These are phyloP conservation scores for Salix suchowensis DNA, from an alignment of 345 rosid genomes.

Conservation along the genomic window DNA sequence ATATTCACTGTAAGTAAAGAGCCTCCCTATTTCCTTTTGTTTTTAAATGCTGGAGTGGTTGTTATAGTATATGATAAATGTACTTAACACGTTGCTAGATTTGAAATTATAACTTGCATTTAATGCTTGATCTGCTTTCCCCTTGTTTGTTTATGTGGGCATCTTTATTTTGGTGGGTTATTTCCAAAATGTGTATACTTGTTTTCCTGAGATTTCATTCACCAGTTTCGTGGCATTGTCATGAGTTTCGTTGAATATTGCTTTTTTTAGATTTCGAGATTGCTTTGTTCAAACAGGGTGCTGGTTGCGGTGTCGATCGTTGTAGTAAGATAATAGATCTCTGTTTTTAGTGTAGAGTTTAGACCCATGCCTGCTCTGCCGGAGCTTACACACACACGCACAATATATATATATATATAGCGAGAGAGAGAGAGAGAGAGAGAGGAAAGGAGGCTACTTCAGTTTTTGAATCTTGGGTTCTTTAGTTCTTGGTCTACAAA, in stretches of 20 bases:
- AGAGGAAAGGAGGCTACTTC: background rate
- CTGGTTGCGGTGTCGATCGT: background rate
- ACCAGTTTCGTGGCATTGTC: constrained; percentile 5
- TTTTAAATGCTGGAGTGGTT: too few relatives aligned
- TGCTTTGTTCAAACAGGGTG: background rate
- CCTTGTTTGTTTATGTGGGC: background rate
- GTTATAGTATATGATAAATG: background rate
- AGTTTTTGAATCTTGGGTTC: constrained; percentile 7
- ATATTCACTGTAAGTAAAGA: constrained; percentile 30
- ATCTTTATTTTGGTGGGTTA: background rate
- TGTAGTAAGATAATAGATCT: background rate
- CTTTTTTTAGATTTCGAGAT: background rate
- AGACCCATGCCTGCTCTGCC: background rate
- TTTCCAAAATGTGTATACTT: constrained; percentile 3
- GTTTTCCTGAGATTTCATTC: background rate
- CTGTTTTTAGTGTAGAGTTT: background rate
- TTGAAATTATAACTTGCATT: background rate
- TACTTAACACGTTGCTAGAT: background rate
- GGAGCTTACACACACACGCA: background rate
- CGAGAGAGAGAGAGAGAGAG: too few relatives aligned
- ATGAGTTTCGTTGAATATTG: background rate
- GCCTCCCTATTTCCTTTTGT: background rate
- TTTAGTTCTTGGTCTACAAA: background rate
- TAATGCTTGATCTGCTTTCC: constrained; percentile 17
- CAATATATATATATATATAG: too few relatives aligned